A percentile compares a stretch with the other conserved stretches of the same genome.
Conservation (phyloP, 164 flowering plant genomes). For the Vitis cinerea region DNA sequence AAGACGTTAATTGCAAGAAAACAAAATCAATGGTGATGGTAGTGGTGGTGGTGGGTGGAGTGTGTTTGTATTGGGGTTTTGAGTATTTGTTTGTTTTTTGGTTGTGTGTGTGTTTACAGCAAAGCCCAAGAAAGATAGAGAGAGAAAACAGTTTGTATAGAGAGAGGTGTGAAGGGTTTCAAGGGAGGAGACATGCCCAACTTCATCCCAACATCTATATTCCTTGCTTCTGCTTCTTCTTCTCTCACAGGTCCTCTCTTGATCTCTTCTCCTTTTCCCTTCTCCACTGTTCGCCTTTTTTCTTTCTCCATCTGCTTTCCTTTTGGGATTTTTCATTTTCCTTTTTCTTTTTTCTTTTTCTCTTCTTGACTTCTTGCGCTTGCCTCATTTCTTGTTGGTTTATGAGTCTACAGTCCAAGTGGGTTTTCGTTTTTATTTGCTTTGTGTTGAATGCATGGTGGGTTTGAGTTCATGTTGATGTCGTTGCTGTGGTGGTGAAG, state of each 20-base stretch:
- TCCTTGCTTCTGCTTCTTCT: conserved; percentile 36
- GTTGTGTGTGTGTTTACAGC: too few relatives aligned
- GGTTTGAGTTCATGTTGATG: conserved; percentile 16
- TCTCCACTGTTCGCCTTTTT: not conserved
- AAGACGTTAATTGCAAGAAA: not conserved
- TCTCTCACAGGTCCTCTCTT: conserved; percentile 40
- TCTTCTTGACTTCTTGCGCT: not conserved
- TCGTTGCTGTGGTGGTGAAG: conserved; percentile 4
- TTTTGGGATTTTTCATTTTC: not conserved
- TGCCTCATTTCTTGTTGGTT: not conserved
- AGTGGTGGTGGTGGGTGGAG: conserved; percentile 2
- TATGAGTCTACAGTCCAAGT: too few relatives aligned
- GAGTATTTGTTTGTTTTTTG: not conserved
- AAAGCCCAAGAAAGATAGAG: conserved; percentile 1
- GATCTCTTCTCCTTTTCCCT: not conserved
- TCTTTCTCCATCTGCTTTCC: not conserved
- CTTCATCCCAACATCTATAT: conserved; percentile 40
- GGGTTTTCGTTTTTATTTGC: not conserved
- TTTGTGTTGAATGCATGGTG: conserved; percentile 10
- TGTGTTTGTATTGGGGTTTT: conserved; percentile 9
- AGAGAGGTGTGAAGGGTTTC: conserved; percentile 19
- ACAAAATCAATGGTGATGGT: not conserved
- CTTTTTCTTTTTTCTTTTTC: too few relatives aligned
- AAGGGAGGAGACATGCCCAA: conserved; percentile 54
- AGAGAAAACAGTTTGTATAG: not conserved